Conservation (phyloP, 495 filamentous ascomycete species). For the Corynascus novoguineensis region DNA sequence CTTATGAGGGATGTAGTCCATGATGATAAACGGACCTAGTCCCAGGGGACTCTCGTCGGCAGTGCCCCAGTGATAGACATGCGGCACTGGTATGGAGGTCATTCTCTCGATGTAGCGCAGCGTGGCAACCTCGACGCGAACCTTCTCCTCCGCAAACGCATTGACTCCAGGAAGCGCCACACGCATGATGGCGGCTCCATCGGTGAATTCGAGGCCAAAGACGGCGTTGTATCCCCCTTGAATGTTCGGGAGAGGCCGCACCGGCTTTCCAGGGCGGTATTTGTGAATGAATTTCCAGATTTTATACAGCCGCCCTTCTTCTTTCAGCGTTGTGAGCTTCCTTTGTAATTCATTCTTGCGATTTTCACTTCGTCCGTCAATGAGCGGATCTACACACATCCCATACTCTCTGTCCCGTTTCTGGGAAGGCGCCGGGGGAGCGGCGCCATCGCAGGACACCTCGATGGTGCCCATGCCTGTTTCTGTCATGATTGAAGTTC, state of each 20-base stretch:
- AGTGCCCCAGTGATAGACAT: conserved; percentile 32
- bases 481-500: too few species aligned
- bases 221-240: conserved; percentile 5
- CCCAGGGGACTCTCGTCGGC: conserved; percentile 26
- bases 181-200: conserved; percentile 1
- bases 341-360: neutral
- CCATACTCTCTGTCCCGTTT: too few species aligned
- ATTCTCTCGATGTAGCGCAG: conserved; percentile 38
- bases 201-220: conserved; percentile 4
- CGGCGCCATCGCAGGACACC: too few species aligned
- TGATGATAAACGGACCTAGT: conserved; percentile 45
- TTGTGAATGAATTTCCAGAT: neutral
- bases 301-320: too few species aligned
- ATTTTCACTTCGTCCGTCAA: neutral
- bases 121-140: conserved; percentile 37
- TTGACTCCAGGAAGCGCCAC: conserved; percentile 1
- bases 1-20: conserved; percentile 39
- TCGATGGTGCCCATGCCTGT: too few species aligned
- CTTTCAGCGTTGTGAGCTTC: neutral
- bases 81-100: conserved; percentile 41
- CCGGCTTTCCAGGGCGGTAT: neutral
- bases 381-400: too few species aligned
- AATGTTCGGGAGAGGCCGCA: neutral
- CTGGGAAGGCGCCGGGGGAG: too few species aligned
- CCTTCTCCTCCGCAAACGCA: conserved; percentile 35